Base-by-base conservation (phyloP, 352 stramenopile species). In the Peronosclerospora sorghi region DNA sequence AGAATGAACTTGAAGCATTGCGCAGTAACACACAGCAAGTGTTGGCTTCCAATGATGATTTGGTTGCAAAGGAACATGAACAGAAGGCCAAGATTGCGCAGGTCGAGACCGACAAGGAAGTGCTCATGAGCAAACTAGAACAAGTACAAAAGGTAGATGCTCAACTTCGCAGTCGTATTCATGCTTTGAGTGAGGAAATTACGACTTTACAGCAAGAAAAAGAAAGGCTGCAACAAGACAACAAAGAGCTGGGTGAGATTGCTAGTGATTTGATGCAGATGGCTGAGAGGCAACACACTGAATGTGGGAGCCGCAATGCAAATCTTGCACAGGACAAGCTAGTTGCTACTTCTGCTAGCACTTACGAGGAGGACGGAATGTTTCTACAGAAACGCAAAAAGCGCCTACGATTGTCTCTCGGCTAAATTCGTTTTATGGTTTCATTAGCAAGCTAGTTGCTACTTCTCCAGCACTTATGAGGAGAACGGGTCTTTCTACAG, bases 261-360 rank as follows among this genome's bases (percentile, higher is more conserved):
- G 74, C 72, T 13, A 83, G 45, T 15, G 72, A 84, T 18, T 49
- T 83, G 17, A 66, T 86, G 65, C 64, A 84, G 28, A 82, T 83
- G 66, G 66, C 62, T 0, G 73, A 86, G 46, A 56, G 59, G 18
- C 57, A 79, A 34, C 68, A 82, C 30, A 53, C 53, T 14, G 59
- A 83, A 24, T 67, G 51, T 24, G 42, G 45, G 4, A 47, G 49
- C 23, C 48, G 29, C 10, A 39, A 48, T 24, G 32, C 21, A 41
- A 54, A 49, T 55, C 47, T 51, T 54, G 40, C 64, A 32, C 30
- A 30, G 10, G 36, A 64, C 28, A 9, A 24, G 4, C 13, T 28
- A 8, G 24, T 45, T 32, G 34, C 15, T 32, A 41, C 48, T 42
- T 30, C 34, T 20, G 35, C 32, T 10, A 48, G 32, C 24, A 55